Percentiles rank a stretch among this genome's conserved stretches.
Conservation (phyloP, 345 rosid species). For the Durio zibethinus region DNA sequence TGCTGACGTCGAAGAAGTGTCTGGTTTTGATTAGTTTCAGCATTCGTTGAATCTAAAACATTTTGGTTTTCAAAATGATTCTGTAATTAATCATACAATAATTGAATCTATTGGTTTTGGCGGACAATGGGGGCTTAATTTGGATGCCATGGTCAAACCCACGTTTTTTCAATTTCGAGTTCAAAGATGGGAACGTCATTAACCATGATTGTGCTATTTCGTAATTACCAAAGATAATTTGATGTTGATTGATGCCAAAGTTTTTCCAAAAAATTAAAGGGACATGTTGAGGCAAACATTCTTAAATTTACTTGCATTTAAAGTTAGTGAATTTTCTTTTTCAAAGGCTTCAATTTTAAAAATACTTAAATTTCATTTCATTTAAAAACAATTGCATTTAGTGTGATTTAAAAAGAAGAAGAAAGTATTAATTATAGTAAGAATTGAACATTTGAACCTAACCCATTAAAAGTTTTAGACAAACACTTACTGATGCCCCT, state of each 20-base stretch:
- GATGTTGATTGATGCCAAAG: slow-evolving; percentile 8
- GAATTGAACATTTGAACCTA: slow-evolving; percentile 7
- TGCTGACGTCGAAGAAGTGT: neutral
- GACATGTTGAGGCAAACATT: neutral
- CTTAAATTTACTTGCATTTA: neutral
- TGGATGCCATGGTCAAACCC: neutral
- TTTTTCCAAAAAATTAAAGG: neutral
- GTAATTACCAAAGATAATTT: neutral
- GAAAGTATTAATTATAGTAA: neutral
- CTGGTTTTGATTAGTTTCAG: neutral
- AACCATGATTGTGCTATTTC: neutral
- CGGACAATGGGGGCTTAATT: neutral
- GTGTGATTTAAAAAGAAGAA: neutral
- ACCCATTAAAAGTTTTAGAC: slow-evolving; percentile 20
- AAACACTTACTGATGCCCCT: slow-evolving; percentile 5
- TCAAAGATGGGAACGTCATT: neutral
- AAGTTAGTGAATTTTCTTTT: neutral
- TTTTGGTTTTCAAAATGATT: neutral
- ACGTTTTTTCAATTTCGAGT: neutral
- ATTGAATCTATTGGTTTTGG: neutral
- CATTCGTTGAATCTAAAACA: no score
- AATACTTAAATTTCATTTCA: no score
- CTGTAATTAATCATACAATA: neutral
- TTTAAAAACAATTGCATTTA: no score
- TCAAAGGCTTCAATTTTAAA: neutral